Evolutionary conservation across 2,329 filamentous ascomycete species (phyloP).

Genomic region (Juglanconis oblonga): DNA sequence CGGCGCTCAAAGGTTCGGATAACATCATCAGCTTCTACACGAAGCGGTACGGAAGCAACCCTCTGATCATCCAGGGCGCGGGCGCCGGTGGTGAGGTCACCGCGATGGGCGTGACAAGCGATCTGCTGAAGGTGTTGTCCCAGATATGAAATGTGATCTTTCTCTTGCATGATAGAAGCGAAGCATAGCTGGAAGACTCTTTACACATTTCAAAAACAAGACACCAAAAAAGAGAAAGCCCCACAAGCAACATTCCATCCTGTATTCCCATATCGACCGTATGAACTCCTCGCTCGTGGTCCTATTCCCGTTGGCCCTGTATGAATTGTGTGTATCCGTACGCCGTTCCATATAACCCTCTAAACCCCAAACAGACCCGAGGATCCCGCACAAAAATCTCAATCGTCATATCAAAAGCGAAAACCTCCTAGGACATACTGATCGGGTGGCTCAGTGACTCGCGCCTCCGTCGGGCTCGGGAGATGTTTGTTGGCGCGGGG

Average conservation of each 20-base stretch:
- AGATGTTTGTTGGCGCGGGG: constrained; percentile 16
- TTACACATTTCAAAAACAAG: neutral
- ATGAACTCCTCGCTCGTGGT: constrained; percentile 14
- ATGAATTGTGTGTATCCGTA: neutral
- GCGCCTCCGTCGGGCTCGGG: constrained; percentile 18
- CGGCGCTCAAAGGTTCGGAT: constrained; percentile 91
- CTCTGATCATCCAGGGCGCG: constrained; percentile 90
- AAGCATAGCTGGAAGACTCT: neutral
- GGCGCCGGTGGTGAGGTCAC: constrained; percentile 94
- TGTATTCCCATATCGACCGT: neutral
- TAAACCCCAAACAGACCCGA: neutral
- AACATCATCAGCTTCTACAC: constrained; percentile 99
- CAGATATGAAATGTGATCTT: constrained; percentile 47
- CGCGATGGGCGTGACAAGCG: constrained; percentile 94
- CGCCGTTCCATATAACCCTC: neutral
- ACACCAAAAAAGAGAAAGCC: neutral
- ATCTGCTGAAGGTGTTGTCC: constrained; percentile 84
- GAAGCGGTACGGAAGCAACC: constrained; percentile 85
- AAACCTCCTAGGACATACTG: constrained; percentile 14
- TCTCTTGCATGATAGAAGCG: neutral
- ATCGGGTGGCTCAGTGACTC: constrained; percentile 21
- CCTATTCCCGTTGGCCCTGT: neutral
- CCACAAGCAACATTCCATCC: neutral
- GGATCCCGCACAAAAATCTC: neutral
- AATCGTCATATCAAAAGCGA: neutral